A percentile compares a stretch with the other conserved stretches of the same genome.
phyloP scores from a whole-genome alignment of 345 rosid species.

The Citrus sp. region DNA sequence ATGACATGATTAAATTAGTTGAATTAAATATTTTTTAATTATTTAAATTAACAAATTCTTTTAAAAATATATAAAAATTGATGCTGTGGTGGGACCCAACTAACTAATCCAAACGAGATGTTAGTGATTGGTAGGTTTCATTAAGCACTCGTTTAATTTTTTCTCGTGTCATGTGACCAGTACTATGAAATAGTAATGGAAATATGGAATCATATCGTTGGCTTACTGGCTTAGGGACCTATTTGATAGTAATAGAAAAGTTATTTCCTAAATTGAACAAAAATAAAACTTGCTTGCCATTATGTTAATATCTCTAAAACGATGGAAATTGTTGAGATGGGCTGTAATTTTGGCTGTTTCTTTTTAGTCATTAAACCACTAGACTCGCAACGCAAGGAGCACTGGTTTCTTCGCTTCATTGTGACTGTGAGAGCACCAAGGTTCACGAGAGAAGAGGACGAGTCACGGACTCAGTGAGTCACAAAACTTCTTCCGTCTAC shows the following conservation, averaged over 20 bases:
- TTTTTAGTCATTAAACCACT: too few relatives aligned
- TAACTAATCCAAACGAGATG: too few relatives aligned
- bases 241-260: background rate
- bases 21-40: rapidly evolving
- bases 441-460: background rate
- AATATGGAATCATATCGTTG: background rate
- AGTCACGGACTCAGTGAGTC: background rate
- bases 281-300: background rate
- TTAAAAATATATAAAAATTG: too few relatives aligned
- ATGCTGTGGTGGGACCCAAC: too few relatives aligned
- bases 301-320: background rate
- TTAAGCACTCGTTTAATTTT: too few relatives aligned
- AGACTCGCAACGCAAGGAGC: background rate
- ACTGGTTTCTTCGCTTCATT: background rate
- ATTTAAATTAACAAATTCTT: too few relatives aligned
- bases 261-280: background rate
- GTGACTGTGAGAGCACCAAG: background rate
- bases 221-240: background rate
- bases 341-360: too few relatives aligned
- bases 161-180: too few relatives aligned
- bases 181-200: background rate
- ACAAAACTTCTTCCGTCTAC: background rate
- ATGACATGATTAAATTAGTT: too few relatives aligned
- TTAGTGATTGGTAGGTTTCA: too few relatives aligned
- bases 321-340: background rate